Base-by-base conservation (phyloP, 1,139 yeast species). In the Lodderomyces margitis region DNA sequence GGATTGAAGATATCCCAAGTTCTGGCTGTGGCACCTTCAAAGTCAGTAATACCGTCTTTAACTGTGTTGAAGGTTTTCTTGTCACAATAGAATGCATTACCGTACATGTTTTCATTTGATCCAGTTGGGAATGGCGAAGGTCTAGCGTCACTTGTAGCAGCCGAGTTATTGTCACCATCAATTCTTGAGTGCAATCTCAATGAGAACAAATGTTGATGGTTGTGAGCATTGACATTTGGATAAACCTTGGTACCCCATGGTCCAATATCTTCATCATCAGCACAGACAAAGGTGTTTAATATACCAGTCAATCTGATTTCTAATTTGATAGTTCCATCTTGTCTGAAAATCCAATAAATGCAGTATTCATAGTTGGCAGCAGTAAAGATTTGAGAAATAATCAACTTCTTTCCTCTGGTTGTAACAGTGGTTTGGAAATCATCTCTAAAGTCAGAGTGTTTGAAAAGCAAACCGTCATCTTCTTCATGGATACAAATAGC, bases 361-460 rank as follows among this genome's bases (percentile, higher is more conserved):
- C 89, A 82, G 68, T 85, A 85, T 66, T 86, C 94, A 62, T 85
- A 85, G 71, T 85, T 85, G 37, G 91, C 88, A 54, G 92, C 92
- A 38, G 94, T 85, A 65, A 84, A 85, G 58, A 85, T 82, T 65
- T 85, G 92, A 20, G 91, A 83, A 44, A 85, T 67, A 48, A 85
- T 76, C 61, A 85, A 75, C 62, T 77, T 81, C 54, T 84, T 82
- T 44, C 87, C 86, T 66, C 95, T 78, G 39, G 89, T 80, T 43
- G 81, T 83, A 49, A 84, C 77, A 30, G 85, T 78, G 41, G 92
- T 84, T 50, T 80, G 82, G 67, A 83, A 83, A 56, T 75, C 81
- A 61, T 85, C 92, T 72, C 94, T 78, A 68, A 83, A 85, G 64
- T 85, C 92, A 41, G 91, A 82, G 65, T 85, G 94, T 70, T 85